Percentiles rank a stretch among this genome's conserved stretches.
These are phyloP conservation scores for Lactarius hengduanensis DNA, from an alignment of 768 basidiomycete genomes.

Conservation along the genomic window DNA sequence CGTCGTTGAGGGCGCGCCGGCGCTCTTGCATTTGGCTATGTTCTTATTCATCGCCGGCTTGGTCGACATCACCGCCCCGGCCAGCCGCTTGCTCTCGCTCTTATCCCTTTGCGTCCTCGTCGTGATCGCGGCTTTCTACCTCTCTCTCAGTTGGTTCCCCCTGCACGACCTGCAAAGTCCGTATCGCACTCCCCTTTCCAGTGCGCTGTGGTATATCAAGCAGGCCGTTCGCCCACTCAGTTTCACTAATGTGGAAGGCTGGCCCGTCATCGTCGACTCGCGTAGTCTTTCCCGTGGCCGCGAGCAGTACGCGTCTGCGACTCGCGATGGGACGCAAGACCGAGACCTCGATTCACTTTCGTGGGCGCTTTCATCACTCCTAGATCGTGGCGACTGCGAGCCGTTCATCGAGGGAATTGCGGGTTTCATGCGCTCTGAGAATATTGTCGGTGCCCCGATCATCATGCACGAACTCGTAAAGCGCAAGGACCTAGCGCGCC, in stretches of 20 bases:
- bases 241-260: not conserved
- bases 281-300: not conserved
- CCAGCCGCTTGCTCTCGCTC: conserved; percentile 6
- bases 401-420: conserved; percentile 17
- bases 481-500: conserved; percentile 2
- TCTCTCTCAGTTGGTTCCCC: conserved; percentile 9
- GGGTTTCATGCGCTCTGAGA: conserved; percentile 8
- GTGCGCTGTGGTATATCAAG: conserved; percentile 11
- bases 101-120: conserved; percentile 2
- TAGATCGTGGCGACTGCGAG: conserved; percentile 10
- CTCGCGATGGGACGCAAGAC: not conserved
- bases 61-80: conserved; percentile 7
- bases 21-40: conserved; percentile 13
- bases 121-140: conserved; percentile 1
- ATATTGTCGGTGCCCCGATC: not conserved
- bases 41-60: conserved; percentile 24
- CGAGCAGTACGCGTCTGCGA: conserved; percentile 8
- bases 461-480: conserved; percentile 19
- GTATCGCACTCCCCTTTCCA: conserved; percentile 20
- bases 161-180: conserved; percentile 6
- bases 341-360: conserved; percentile 12
- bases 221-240: conserved; percentile 3
- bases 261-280: not conserved
- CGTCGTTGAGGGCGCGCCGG: conserved; percentile 15
- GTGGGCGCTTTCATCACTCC: conserved; percentile 7